phyloP scores from a whole-genome alignment of 1,284 basidiomycete species.

The Tylopilus orsonianus region DNA sequence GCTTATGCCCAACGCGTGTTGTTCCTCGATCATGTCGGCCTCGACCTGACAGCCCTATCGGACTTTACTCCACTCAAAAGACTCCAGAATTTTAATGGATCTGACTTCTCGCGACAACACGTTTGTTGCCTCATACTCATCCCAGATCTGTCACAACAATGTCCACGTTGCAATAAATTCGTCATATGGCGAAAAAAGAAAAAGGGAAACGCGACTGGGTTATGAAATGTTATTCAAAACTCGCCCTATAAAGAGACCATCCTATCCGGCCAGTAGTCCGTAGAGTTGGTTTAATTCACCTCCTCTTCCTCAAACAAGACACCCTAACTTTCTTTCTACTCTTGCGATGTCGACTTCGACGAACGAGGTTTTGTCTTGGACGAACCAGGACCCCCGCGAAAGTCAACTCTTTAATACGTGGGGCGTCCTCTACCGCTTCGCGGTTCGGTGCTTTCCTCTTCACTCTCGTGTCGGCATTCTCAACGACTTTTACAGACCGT shows the following conservation, averaged over 20 bases:
- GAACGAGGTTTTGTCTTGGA: slow-evolving; percentile 80
- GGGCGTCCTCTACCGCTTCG: slow-evolving; percentile 79
- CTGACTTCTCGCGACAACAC: slow-evolving; percentile 65
- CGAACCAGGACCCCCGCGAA: slow-evolving; percentile 78
- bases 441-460: slow-evolving; percentile 44
- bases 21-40: slow-evolving; percentile 61
- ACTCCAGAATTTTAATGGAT: slow-evolving; percentile 53
- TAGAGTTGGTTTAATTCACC: slow-evolving; percentile 28
- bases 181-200: slow-evolving; percentile 49
- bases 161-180: slow-evolving; percentile 73
- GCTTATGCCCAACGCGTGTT: slow-evolving; percentile 60
- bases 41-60: slow-evolving; percentile 49
- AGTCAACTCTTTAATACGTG: slow-evolving; percentile 77
- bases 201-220: slow-evolving; percentile 38
- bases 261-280: slow-evolving; percentile 18
- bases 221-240: slow-evolving; percentile 39
- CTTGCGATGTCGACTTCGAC: slow-evolving; percentile 49
- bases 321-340: slow-evolving; percentile 20
- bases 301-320: slow-evolving; percentile 26
- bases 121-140: slow-evolving; percentile 63
- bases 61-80: slow-evolving; percentile 68
- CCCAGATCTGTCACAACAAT: slow-evolving; percentile 63
- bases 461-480: slow-evolving; percentile 16
- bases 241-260: slow-evolving; percentile 44
- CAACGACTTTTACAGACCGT: slow-evolving; percentile 51